Evolutionary conservation across 345 rosid species (phyloP).

Genomic region (Barbarea vulgaris): DNA sequence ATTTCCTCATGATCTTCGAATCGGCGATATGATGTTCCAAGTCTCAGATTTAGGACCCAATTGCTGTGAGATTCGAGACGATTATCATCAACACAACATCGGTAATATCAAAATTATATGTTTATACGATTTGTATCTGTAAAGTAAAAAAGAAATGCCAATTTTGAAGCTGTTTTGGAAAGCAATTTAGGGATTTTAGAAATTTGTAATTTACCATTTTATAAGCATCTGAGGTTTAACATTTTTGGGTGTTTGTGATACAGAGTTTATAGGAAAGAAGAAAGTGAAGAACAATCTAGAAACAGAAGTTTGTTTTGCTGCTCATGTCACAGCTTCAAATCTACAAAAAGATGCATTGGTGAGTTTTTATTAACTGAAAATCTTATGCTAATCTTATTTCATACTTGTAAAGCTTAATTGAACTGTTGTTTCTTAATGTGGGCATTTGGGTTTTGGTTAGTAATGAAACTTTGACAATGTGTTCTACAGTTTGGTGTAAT

Average conservation of each 20-base stretch:
- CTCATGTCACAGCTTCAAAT: conserved; percentile 11
- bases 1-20: background rate
- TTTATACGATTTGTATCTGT: background rate
- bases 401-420: background rate
- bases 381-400: too few relatives aligned
- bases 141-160: background rate
- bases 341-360: conserved; percentile 11
- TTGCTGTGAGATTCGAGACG: background rate
- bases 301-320: background rate
- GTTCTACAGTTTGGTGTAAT: background rate
- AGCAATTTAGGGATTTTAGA: background rate
- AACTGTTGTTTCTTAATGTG: background rate
- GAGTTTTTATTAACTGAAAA: background rate
- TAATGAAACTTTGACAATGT: background rate
- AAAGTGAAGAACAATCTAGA: background rate
- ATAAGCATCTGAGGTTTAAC: too few relatives aligned
- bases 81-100: background rate
- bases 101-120: background rate
- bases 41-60: background rate
- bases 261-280: conserved; percentile 5
- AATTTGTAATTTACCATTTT: background rate
- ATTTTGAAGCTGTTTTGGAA: background rate
- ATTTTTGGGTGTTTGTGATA: background rate
- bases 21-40: too few relatives aligned
- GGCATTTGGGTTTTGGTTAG: conserved; percentile 12